These are phyloP conservation scores for Metarhizium brunneum DNA, from an alignment of 2,329 filamentous ascomycete species.

Conservation along the genomic window DNA sequence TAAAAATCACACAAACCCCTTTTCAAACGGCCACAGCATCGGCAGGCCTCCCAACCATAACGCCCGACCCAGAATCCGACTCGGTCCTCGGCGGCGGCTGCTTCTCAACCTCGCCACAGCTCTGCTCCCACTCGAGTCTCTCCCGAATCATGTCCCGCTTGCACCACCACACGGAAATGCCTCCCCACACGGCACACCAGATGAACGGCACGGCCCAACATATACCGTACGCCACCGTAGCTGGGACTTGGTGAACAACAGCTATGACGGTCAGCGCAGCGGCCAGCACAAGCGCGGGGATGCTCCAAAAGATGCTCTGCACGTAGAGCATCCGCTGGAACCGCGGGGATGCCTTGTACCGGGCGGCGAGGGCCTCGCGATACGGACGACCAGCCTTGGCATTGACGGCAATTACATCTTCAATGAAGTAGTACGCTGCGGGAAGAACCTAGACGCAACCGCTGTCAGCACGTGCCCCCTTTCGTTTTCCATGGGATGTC, in stretches of 20 bases:
- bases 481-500: too few species aligned
- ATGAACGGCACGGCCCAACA: conserved; percentile 31
- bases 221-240: conserved; percentile 26
- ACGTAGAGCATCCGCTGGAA: conserved; percentile 31
- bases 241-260: conserved; percentile 24
- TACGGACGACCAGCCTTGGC: conserved; percentile 42
- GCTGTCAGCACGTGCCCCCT: not conserved
- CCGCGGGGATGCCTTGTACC: conserved; percentile 31
- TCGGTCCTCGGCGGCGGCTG: not conserved
- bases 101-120: not conserved
- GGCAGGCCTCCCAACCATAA: not conserved
- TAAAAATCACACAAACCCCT: not conserved
- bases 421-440: conserved; percentile 54
- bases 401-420: conserved; percentile 60
- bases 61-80: not conserved
- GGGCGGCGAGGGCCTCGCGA: conserved; percentile 30
- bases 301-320: conserved; percentile 31
- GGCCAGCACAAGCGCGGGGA: conserved; percentile 28
- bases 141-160: conserved; percentile 27
- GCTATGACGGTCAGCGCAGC: conserved; percentile 26
- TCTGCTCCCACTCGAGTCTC: conserved; percentile 26
- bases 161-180: conserved; percentile 26
- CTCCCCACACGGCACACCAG: conserved; percentile 25
- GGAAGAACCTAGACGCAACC: conserved; percentile 37
- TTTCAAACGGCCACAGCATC: not conserved